phyloP scores from a whole-genome alignment of 768 basidiomycete genomes.

The Tremella yokohamensis region DNA sequence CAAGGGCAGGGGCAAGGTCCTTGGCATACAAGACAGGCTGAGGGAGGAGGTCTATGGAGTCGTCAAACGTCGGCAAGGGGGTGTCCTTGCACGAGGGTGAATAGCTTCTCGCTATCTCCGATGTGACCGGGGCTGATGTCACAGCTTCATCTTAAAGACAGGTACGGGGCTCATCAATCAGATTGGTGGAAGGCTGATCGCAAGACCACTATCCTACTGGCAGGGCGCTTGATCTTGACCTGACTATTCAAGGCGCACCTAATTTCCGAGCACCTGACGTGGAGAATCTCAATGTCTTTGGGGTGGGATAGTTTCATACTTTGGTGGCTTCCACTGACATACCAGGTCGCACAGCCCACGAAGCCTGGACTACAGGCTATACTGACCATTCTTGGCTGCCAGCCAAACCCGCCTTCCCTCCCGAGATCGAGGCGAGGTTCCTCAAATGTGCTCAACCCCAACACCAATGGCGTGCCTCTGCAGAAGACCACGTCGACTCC shows the following conservation, averaged over 20 bases:
- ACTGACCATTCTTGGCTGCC: conserved; percentile 65
- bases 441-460: conserved; percentile 1
- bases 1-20: background rate
- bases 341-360: conserved; percentile 75
- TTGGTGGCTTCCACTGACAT: background rate
- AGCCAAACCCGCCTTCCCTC: conserved; percentile 21
- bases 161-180: conserved; percentile 65
- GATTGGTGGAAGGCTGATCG: conserved; percentile 15
- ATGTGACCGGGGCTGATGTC: conserved; percentile 1
- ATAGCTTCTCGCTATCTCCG: conserved; percentile 7
- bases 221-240: conserved; percentile 81
- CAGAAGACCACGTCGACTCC: conserved; percentile 13
- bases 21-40: conserved; percentile 43
- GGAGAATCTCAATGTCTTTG: conserved; percentile 82
- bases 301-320: conserved; percentile 52
- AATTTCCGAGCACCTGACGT: conserved; percentile 84
- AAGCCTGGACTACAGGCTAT: conserved; percentile 87
- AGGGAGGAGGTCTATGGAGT: conserved; percentile 45
- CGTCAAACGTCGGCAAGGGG: conserved; percentile 46
- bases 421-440: conserved; percentile 8
- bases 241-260: conserved; percentile 89
- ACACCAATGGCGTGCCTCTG: conserved; percentile 6
- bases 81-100: conserved; percentile 48
- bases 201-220: conserved; percentile 49
- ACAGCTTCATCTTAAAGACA: conserved; percentile 85